Evolutionary conservation across 192 early-diverging fungal genomes (phyloP).

Genomic region (Pecoramyces ruminantium): DNA sequence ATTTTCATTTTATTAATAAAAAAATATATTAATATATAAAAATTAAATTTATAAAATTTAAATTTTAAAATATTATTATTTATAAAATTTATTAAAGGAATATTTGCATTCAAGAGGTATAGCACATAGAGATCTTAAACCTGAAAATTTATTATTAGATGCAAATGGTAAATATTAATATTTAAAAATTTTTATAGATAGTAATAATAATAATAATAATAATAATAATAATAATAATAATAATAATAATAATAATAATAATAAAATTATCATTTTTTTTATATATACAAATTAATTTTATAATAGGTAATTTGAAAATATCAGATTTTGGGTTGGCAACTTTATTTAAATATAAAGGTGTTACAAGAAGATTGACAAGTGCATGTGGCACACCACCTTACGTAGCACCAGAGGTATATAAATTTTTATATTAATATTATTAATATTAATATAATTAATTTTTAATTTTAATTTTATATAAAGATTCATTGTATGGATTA

Average conservation of each 20-base stretch:
- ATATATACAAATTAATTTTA: too few species aligned
- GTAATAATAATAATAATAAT: too few species aligned
- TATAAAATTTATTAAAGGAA: too few species aligned
- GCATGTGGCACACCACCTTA: slow-evolving; percentile 60
- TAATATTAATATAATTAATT: not conserved
- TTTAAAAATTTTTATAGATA: too few species aligned
- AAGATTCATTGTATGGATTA: slow-evolving; percentile 36
- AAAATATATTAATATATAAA: not conserved
- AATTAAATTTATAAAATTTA: too few species aligned
- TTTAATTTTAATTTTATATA: not conserved
- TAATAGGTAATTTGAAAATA: slow-evolving; percentile 47
- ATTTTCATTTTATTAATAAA: not conserved
- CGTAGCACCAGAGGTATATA: slow-evolving; percentile 31
- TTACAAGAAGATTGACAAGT: slow-evolving; percentile 29
- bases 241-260: too few species aligned
- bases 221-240: too few species aligned
- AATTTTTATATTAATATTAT: not conserved
- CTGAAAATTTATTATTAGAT: slow-evolving; percentile 47
- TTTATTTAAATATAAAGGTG: slow-evolving; percentile 35
- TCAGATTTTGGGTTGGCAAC: slow-evolving; percentile 57
- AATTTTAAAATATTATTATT: too few species aligned
- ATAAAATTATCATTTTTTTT: too few species aligned
- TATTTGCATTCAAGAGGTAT: slow-evolving; percentile 31
- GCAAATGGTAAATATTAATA: slow-evolving; percentile 7
- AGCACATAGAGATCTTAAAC: slow-evolving; percentile 60